Base-by-base conservation (phyloP, 2,329 filamentous ascomycete species). In the Neopestalotiopsis sp. region DNA sequence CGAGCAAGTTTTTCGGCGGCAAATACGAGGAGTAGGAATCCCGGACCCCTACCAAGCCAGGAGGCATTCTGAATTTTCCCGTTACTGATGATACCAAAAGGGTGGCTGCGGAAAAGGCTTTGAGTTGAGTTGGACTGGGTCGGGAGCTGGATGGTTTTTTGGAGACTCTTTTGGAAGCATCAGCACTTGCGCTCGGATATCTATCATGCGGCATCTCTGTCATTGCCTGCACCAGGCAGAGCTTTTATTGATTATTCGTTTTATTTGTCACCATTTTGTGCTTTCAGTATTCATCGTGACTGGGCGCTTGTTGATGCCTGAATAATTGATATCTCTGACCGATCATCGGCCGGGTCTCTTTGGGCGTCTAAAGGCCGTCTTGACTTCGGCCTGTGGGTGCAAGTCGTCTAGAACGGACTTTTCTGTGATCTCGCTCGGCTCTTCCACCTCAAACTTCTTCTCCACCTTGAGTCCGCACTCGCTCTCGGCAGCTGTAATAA, bases 351-450 rank as follows among this genome's bases (percentile, higher is more conserved):
- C 93, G 4, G 93, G 93, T 75, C 92, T 88, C 88, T 94, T 95
- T 34, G 93, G 93, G 78, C 93, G 88, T 75, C 88, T 90, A 80
- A 96, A 96, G 0, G 85, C 89, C 78, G 89, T 87, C 79, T 91
- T 91, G 61, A 85, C 83, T 77, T 91, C 88, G 56, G 86, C 85
- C 79, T 89, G 89, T 59, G 90, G 90, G 73, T 92, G 90, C 75
- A 94, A 84, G 75, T 94, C 92, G 6, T 87, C 86, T 71, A 88
- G 76, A 42, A 96, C 86, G 40, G 83, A 81, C 70, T 90, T 84
- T 76, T 91, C 91, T 1, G 89, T 92, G 69, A 96, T 88, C 81
- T 95, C 93, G 68, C 83, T 84, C 4, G 91, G 90, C 71, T 92
- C 87, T 73, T 90, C 88, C 2, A 89, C 87, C 79, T 91, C 89